These are phyloP conservation scores for Passalora sequoiae DNA, from an alignment of 2,329 filamentous ascomycete species.

Conservation along the genomic window DNA sequence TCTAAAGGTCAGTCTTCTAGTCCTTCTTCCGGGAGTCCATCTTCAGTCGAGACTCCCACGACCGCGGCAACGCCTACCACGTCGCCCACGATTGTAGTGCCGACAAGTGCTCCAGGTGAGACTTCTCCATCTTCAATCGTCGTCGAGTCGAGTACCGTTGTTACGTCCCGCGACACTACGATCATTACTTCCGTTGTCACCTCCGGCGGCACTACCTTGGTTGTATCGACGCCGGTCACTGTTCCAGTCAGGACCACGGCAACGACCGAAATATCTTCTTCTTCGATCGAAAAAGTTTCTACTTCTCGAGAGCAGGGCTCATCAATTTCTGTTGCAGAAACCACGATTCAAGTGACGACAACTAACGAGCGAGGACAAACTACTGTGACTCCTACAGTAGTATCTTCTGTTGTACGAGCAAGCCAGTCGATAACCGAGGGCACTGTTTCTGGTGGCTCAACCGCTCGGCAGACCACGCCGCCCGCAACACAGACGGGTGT, in stretches of 20 bases:
- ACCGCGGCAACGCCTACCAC: conserved; percentile 1
- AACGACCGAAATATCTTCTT: conserved; percentile 8
- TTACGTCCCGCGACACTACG: conserved; percentile 12
- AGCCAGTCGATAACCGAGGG: conserved; percentile 17
- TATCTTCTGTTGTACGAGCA: conserved; percentile 18
- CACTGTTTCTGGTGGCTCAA: conserved; percentile 12
- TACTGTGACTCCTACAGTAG: conserved; percentile 19
- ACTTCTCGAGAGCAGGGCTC: conserved; percentile 19
- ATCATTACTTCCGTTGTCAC: conserved; percentile 10
- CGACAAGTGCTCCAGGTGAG: conserved; percentile 18
- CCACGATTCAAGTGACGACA: conserved; percentile 25
- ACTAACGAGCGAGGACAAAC: conserved; percentile 24
- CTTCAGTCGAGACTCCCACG: conserved; percentile 3
- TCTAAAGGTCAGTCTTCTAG: conserved; percentile 21
- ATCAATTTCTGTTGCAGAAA: conserved; percentile 16
- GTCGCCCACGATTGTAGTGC: background rate
- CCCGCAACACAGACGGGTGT: conserved; percentile 34
- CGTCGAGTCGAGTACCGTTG: conserved; percentile 12
- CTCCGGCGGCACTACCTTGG: conserved; percentile 10
- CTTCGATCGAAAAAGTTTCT: conserved; percentile 6
- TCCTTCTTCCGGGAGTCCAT: conserved; percentile 9
- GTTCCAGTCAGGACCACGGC: conserved; percentile 13
- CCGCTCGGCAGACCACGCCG: conserved; percentile 10
- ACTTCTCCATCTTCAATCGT: conserved; percentile 13
- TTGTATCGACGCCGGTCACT: conserved; percentile 10